Base-by-base conservation (phyloP, 1,284 basidiomycete species). In the Cryptococcus sp. region DNA sequence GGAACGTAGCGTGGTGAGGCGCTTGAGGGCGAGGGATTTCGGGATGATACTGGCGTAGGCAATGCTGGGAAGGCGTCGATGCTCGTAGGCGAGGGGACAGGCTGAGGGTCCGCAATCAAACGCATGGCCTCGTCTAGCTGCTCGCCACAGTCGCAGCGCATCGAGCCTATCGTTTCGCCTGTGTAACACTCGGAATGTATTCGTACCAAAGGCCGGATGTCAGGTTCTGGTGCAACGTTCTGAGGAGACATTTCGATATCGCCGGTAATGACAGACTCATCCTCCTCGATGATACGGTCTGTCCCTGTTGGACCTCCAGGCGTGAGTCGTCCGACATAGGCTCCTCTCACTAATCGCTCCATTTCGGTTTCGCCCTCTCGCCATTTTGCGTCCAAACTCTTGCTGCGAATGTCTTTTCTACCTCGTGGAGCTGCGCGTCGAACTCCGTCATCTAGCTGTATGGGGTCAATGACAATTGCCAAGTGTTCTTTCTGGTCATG, bases 111-210 rank as follows among this genome's bases (percentile, higher is more conserved):
- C 17, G 89, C 89, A 65, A 99, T 98, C 64, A 89, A 87, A 10
- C 93, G 86, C 66, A 99, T 88, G 25, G 96, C 93, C 77, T 98
- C 94, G 78, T 98, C 93, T 16, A 99, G 84, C 77, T 99, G 96
- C 78, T 99, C 94, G 19, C 96, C 96, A 72, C 96, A 99, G 77
- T 99, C 96, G 77, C 96, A 99, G 35, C 96, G 88, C 88, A 97
- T 94, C 73, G 92, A 95, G 11, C 96, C 96, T 60, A 98, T 88
- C 10, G 94, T 99, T 79, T 99, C 96, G 43, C 96, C 96, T 0
- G 96, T 99, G 79, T 94, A 99, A 78, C 96, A 99, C 76, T 99
- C 96, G 20, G 92, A 95, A 79, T 99, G 96, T 54, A 99, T 94
- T 22, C 96, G 86, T 38, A 99, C 88, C 53, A 99, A 85, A 0